Evolutionary conservation across 2,329 filamentous ascomycete species (phyloP).

Genomic region (Sarocladium strictum): DNA sequence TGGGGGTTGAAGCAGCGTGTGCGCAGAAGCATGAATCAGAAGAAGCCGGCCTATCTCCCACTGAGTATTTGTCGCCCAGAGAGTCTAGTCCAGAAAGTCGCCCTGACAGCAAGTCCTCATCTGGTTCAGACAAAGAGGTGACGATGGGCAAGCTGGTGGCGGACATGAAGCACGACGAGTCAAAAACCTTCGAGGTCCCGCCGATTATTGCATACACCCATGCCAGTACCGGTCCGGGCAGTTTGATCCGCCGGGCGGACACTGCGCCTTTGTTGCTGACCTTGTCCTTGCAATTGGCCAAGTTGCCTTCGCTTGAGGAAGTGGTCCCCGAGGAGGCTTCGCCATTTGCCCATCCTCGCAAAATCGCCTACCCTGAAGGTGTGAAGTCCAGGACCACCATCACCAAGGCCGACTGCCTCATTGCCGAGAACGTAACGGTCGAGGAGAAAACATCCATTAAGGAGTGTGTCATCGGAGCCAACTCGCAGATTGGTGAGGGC

Average conservation of each 20-base stretch:
- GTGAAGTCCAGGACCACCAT: conserved; percentile 78
- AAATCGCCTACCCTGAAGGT: conserved; percentile 77
- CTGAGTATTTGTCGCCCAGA: neutral
- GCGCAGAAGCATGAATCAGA: conserved; percentile 20
- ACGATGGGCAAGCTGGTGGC: neutral
- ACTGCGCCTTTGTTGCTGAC: conserved; percentile 75
- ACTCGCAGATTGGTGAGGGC: conserved; percentile 81
- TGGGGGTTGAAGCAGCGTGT: conserved; percentile 62
- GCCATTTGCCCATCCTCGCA: conserved; percentile 70
- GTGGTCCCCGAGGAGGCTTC: conserved; percentile 51
- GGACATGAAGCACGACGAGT: conserved; percentile 12
- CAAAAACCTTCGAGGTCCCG: conserved; percentile 42
- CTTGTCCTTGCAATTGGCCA: conserved; percentile 80
- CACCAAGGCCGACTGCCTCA: conserved; percentile 71
- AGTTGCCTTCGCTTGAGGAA: conserved; percentile 67
- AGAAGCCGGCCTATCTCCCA: neutral
- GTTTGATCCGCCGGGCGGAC: conserved; percentile 82
- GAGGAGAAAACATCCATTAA: conserved; percentile 91
- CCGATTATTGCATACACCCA: conserved; percentile 81
- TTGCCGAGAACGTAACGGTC: conserved; percentile 84
- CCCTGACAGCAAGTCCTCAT: neutral
- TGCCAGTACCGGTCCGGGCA: conserved; percentile 44
- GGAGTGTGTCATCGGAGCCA: conserved; percentile 80
- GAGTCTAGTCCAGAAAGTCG: neutral
- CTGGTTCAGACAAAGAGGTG: neutral